These are phyloP conservation scores for Harringtonia lauricola DNA, from an alignment of 2,329 filamentous ascomycete species.

Conservation along the genomic window DNA sequence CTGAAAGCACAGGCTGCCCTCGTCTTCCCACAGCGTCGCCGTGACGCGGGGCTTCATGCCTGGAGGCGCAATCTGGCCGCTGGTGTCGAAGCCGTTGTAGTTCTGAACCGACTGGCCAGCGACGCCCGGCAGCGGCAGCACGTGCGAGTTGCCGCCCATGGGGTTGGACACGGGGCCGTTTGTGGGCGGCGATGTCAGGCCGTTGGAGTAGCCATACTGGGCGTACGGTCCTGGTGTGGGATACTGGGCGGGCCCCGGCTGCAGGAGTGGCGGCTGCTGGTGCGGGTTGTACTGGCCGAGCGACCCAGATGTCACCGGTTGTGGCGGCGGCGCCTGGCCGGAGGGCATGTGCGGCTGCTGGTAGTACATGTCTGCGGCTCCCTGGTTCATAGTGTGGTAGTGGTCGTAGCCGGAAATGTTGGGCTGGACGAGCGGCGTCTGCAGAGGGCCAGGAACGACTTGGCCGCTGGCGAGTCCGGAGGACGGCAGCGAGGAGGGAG, in stretches of 20 bases:
- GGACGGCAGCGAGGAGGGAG: slow-evolving; percentile 54
- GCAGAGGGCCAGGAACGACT: slow-evolving; percentile 20
- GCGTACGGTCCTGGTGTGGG: slow-evolving; percentile 46
- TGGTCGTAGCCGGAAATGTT: slow-evolving; percentile 27
- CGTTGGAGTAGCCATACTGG: slow-evolving; percentile 66
- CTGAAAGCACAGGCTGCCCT: slow-evolving; percentile 94
- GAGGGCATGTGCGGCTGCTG: slow-evolving; percentile 65
- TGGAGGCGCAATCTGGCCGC: slow-evolving; percentile 83
- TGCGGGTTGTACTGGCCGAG: slow-evolving; percentile 65
- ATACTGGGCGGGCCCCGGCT: slow-evolving; percentile 61
- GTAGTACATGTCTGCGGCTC: slow-evolving; percentile 76
- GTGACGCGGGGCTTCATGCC: slow-evolving; percentile 96
- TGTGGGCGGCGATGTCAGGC: slow-evolving; percentile 68
- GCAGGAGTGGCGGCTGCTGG: slow-evolving; percentile 65
- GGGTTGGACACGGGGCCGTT: slow-evolving; percentile 58
- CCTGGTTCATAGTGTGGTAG: slow-evolving; percentile 66
- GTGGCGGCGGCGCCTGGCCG: slow-evolving; percentile 62
- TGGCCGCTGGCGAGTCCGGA: slow-evolving; percentile 17
- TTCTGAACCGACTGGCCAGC: slow-evolving; percentile 34
- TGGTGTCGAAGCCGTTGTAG: slow-evolving; percentile 60
- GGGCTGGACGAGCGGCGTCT: slow-evolving; percentile 26
- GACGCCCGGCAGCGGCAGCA: slow-evolving; percentile 59
- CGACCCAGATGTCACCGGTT: slow-evolving; percentile 62
- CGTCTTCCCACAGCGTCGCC: slow-evolving; percentile 95
- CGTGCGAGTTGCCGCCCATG: slow-evolving; percentile 51